These are phyloP conservation scores for Solanum corneliomulleri DNA, from an alignment of 257 asterid genomes.

Conservation along the genomic window DNA sequence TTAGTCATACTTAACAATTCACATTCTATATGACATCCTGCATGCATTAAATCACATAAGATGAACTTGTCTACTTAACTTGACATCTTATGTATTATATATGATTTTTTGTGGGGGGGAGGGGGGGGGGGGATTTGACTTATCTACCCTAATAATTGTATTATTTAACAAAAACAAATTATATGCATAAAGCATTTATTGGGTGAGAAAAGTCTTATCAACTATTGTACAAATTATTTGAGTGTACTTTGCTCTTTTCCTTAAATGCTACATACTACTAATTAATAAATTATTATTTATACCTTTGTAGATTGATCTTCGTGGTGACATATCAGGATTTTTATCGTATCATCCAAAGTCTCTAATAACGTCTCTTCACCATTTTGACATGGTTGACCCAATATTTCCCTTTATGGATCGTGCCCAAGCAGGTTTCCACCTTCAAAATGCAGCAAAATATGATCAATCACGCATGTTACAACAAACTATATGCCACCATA, in stretches of 20 bases:
- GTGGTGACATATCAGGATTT: constrained; percentile 49
- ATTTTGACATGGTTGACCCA: constrained; percentile 38
- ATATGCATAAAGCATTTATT: no score
- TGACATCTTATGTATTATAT: background rate
- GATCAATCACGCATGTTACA: constrained; percentile 47
- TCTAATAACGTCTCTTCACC: constrained; percentile 47
- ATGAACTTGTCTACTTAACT: no score
- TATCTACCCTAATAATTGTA: no score
- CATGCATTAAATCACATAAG: no score
- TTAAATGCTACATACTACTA: background rate
- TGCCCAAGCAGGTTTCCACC: constrained; percentile 28
- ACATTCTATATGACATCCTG: background rate
- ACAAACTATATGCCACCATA: constrained; percentile 42
- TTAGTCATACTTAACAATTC: background rate
- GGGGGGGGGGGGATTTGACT: background rate
- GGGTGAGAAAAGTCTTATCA: background rate
- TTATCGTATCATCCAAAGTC: constrained; percentile 46
- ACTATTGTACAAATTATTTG: background rate
- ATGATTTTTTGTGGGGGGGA: no score
- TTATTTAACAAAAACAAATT: no score
- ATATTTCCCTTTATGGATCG: constrained; percentile 34
- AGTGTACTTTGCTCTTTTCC: background rate
- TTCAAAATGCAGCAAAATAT: constrained; percentile 24
- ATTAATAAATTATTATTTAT: background rate
- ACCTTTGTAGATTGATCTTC: constrained; percentile 38